These are phyloP conservation scores for Ephemerocybe angulata DNA, from an alignment of 768 basidiomycete genomes.

Conservation along the genomic window DNA sequence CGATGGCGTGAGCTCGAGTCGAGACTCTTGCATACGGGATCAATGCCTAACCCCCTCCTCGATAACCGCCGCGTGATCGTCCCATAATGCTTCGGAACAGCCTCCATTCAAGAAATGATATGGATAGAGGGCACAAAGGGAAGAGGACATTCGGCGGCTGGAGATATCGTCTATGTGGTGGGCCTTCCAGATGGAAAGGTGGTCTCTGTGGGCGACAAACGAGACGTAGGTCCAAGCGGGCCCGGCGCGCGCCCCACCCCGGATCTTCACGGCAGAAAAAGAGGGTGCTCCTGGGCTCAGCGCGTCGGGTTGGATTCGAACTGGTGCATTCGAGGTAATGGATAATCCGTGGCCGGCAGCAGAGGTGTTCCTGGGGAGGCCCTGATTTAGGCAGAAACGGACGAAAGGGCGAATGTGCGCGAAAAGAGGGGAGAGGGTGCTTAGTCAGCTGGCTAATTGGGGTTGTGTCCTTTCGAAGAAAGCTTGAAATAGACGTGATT, in stretches of 20 bases:
- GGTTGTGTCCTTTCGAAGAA: slow-evolving; percentile 14
- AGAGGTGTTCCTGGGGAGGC: background rate
- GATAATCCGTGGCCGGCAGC: background rate
- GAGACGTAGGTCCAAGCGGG: too few relatives aligned
- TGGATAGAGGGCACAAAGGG: background rate
- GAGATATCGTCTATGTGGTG: background rate
- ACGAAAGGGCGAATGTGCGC: background rate
- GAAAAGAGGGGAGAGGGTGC: background rate
- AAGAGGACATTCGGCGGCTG: too few relatives aligned
- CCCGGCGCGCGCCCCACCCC: too few relatives aligned
- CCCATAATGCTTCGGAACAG: background rate
- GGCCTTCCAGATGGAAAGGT: background rate
- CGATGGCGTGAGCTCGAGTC: background rate
- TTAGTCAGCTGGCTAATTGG: background rate
- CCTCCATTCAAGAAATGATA: background rate
- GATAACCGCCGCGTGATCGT: background rate
- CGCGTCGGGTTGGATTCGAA: background rate
- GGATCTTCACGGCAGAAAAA: background rate
- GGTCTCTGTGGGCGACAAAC: too few relatives aligned
- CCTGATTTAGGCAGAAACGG: slow-evolving; percentile 2
- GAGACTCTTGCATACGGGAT: background rate
- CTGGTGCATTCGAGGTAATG: background rate
- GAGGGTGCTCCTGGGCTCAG: background rate
- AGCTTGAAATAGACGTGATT: slow-evolving; percentile 33
- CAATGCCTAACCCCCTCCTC: background rate